Evolutionary conservation across 2,329 filamentous ascomycete species (phyloP).

Genomic region (Fusarium verticillioides): DNA sequence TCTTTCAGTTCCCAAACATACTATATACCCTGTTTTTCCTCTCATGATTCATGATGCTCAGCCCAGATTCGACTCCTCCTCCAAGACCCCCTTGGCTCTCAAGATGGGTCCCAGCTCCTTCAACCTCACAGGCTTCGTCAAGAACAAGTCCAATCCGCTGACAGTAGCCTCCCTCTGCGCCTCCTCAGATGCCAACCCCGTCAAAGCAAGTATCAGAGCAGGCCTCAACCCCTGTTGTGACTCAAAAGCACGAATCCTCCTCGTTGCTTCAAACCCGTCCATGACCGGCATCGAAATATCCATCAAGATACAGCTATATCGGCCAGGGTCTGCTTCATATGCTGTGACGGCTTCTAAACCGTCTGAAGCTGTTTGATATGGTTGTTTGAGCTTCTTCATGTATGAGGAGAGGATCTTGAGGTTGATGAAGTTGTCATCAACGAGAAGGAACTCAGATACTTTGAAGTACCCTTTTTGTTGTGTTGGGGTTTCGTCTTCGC

Average conservation of each 20-base stretch:
- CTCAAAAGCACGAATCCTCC: constrained; percentile 62
- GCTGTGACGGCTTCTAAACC: constrained; percentile 50
- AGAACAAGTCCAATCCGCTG: constrained; percentile 64
- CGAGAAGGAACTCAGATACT: constrained; percentile 47
- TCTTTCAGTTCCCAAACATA: neutral
- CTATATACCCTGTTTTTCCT: no score
- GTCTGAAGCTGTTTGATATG: constrained; percentile 48
- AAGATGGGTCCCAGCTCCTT: constrained; percentile 50
- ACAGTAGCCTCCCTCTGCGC: constrained; percentile 64
- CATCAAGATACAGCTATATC: constrained; percentile 51
- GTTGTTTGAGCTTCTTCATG: constrained; percentile 49
- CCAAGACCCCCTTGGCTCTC: constrained; percentile 26
- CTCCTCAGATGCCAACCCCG: constrained; percentile 61
- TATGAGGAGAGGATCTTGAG: constrained; percentile 49
- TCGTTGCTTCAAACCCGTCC: constrained; percentile 62
- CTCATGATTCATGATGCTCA: neutral
- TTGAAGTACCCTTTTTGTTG: constrained; percentile 2
- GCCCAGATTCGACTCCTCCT: constrained; percentile 22
- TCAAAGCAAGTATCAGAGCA: constrained; percentile 62
- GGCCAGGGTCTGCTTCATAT: constrained; percentile 37
- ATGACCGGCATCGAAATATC: constrained; percentile 70
- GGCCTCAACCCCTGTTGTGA: constrained; percentile 53
- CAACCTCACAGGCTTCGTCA: constrained; percentile 64
- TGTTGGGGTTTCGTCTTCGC: constrained; percentile 18
- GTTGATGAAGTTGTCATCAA: constrained; percentile 57